Conservation (phyloP, 2,329 filamentous ascomycete species). For the Phyllosticta ampelicida region DNA sequence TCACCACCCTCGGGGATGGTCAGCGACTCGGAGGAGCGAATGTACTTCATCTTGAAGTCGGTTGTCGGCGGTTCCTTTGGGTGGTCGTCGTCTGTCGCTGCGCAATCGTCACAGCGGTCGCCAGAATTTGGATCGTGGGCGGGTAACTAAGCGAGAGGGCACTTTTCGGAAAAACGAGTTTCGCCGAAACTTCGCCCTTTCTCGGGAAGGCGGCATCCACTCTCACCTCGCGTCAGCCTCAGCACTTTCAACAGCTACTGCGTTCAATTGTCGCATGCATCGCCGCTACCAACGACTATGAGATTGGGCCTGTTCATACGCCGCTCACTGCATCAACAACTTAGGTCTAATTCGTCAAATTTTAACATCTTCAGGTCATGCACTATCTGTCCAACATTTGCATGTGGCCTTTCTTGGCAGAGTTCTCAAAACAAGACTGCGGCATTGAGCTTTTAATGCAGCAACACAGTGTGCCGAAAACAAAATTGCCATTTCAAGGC, state of each 20-base stretch:
- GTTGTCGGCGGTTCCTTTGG: slow-evolving; percentile 19
- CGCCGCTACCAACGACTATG: too few relatives aligned
- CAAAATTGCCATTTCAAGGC: too few relatives aligned
- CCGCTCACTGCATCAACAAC: too few relatives aligned
- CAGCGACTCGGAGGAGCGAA: slow-evolving; percentile 95
- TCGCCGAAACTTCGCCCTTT: background rate
- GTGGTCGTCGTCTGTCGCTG: slow-evolving; percentile 11
- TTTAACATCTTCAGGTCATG: too few relatives aligned
- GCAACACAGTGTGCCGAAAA: too few relatives aligned
- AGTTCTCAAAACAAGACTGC: too few relatives aligned
- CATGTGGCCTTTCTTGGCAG: too few relatives aligned
- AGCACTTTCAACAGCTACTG: background rate
- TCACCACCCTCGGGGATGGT: slow-evolving; percentile 93
- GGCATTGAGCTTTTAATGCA: too few relatives aligned
- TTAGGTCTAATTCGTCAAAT: too few relatives aligned
- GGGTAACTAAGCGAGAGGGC: background rate
- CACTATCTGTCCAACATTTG: too few relatives aligned
- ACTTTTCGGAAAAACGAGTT: background rate
- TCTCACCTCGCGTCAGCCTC: background rate
- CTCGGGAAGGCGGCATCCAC: background rate
- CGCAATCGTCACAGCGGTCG: slow-evolving; percentile 3
- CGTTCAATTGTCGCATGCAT: too few relatives aligned
- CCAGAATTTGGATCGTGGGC: slow-evolving; percentile 7
- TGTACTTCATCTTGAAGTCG: slow-evolving; percentile 90
- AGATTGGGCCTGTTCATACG: too few relatives aligned